A percentile compares a stretch with the other conserved stretches of the same genome.
These are phyloP conservation scores for Dothistroma septosporum DNA, from an alignment of 2,329 filamentous ascomycete species.

Conservation along the genomic window DNA sequence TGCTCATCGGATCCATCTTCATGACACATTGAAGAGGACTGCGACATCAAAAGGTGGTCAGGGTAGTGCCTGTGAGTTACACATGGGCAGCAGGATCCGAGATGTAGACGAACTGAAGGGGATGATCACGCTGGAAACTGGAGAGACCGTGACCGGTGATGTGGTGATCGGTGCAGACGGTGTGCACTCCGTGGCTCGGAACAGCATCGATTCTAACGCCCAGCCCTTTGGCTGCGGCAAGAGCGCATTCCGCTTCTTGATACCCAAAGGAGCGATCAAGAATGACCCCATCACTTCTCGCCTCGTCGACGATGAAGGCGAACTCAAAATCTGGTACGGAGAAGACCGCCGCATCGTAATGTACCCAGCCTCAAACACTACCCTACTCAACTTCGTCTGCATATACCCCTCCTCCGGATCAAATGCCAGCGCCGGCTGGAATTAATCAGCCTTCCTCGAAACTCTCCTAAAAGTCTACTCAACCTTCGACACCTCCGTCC, in stretches of 20 bases:
- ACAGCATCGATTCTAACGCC: constrained; percentile 22
- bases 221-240: constrained; percentile 44
- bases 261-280: constrained; percentile 44
- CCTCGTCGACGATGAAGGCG: constrained; percentile 31
- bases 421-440: constrained; percentile 31
- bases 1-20: constrained; percentile 31
- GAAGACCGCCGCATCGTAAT: constrained; percentile 45
- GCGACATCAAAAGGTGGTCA: constrained; percentile 23
- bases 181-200: constrained; percentile 27
- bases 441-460: constrained; percentile 36
- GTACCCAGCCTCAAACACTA: constrained; percentile 47
- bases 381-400: constrained; percentile 45
- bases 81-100: constrained; percentile 24
- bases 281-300: constrained; percentile 40
- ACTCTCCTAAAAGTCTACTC: constrained; percentile 41
- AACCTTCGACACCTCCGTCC: constrained; percentile 36
- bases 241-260: constrained; percentile 55
- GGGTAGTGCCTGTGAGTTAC: constrained; percentile 26
- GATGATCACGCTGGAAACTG: constrained; percentile 27
- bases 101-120: constrained; percentile 25
- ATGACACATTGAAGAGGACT: constrained; percentile 27
- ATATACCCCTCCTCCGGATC: constrained; percentile 37
- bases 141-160: constrained; percentile 28
- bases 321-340: constrained; percentile 44
- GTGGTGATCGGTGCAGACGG: constrained; percentile 35